Evolutionary conservation across 23 red algal species (phyloP), one percentile per base, ranked within the genome.

Genomic region (Cyanidioschyzon merolae): DNA sequence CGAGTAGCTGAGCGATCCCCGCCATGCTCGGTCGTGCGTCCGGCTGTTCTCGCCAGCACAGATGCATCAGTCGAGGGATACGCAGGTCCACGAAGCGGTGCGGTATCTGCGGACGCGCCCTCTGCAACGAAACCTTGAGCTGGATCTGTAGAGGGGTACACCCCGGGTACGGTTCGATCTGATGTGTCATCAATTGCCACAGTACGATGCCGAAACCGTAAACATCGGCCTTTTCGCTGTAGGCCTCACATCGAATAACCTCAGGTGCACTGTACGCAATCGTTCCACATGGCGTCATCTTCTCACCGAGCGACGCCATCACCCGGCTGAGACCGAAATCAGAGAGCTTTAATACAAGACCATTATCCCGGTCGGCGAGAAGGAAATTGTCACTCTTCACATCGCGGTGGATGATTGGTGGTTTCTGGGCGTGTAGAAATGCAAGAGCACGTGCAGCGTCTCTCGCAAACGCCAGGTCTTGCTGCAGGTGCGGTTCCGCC

Each of bases 331-430:
- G 38, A 16, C 78, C 78, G 59, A 81, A 81, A 50, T 81, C 78
- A 31, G 58, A 71, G 0, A 81, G 58, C 59, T 81, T 81, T 40
- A 81, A 35, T 0, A 81, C 40, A 17, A 81, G 37, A 34, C 39
- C 34, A 7, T 40, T 50, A 1, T 50, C 59, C 12, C 63, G n/a
- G 7, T 88, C 94, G 58, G 88, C 89, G 27, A 98, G 84, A 68
- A 98, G 90, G 38, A 89, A 84, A 77, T 98, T 98, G 58, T 98
- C 94, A 78, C 88, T 88, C 59, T 98, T 98, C 27, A 98, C 77
- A 82, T 98, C 94, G 39, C 94, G 75, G 67, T 98, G 94, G 84
- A 98, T 91, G 38, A 98, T 98, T 29, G 92, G 92, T 34, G 92
- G 92, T 24, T 78, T 76, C 24, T 77, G 85, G 40, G 59, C 68